Conservation (phyloP, 2,329 filamentous ascomycete genomes). For the Zymoseptoria ardabiliae region DNA sequence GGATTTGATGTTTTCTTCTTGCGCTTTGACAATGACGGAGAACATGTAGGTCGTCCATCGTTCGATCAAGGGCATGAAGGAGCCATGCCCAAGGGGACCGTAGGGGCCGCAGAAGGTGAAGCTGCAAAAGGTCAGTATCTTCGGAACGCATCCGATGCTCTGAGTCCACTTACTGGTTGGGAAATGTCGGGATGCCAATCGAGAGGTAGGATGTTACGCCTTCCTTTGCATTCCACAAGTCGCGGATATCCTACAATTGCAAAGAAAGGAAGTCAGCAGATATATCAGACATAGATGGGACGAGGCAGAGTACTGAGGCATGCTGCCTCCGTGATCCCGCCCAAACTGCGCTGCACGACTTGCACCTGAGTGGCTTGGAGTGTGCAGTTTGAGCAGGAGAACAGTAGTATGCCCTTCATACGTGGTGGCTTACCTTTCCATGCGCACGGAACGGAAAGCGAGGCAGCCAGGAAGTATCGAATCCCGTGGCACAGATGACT, state of each 20-base stretch:
- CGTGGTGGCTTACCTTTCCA: conserved; percentile 2
- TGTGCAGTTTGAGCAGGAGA: no score
- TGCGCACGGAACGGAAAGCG: conserved; percentile 27
- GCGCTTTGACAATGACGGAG: conserved; percentile 33
- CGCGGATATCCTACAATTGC: conserved; percentile 23
- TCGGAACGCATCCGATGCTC: no score
- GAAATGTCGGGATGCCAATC: conserved; percentile 36
- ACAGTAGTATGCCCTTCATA: no score
- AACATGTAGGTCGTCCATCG: conserved; percentile 36
- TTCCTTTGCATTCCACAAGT: conserved; percentile 30
- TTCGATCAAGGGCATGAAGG: conserved; percentile 37
- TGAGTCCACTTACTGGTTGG: conserved; percentile 29
- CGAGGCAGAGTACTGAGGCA: no score
- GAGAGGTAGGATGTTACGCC: conserved; percentile 36
- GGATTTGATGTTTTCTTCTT: conserved; percentile 37
- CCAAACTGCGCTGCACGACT: no score
- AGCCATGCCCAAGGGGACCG: conserved; percentile 35
- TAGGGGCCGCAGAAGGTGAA: conserved; percentile 39
- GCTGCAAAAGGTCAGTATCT: not conserved
- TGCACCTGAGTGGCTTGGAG: no score
- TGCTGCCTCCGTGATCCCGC: no score
- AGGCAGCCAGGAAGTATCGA: conserved; percentile 31
- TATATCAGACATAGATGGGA: no score
- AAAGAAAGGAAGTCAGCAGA: no score
- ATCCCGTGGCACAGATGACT: conserved; percentile 34